Evolutionary conservation across 495 filamentous ascomycete genomes (phyloP), one percentile per base, ranked within the genome.

Genomic region (Podospora conica): DNA sequence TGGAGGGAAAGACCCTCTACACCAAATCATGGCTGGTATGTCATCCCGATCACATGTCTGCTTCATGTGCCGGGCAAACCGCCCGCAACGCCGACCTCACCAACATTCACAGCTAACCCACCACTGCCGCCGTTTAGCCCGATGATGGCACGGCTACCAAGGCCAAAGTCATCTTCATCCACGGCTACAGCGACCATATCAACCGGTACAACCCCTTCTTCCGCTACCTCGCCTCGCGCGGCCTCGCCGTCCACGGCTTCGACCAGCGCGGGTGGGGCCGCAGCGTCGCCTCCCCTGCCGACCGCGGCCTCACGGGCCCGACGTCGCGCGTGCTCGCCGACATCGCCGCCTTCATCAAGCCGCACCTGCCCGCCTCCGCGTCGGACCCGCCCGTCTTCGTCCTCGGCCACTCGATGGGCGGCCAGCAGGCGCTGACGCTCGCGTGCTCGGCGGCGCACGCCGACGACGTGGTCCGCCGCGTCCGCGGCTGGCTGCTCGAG

Each of bases 171-270:
- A 82, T 92, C 65, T 87, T 93, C 73, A 75, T 96, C 65, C 93
- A 96, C 77, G 93, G 93, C 68, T 97, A 91, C 82, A 90, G 85
- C 69, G 93, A 97, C 78, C 93, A 97, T 73, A 82, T 88, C 75
- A 87, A 92, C 75, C 82, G 84, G 21, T 92, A 93, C 76, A 80
- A 85, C 70, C 78, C 77, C 62, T 82, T 96, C 69, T 94, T 93
- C 74, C 76, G 84, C 18, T 73, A 72, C 0, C 84, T 96, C 55
- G 89, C 90, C 22, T 75, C 80, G n/a, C 83, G 83, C 25, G 90
- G 89, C 58, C 90, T 97, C 69, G 85, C 87, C 70, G 85, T 91
- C 55, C 81, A 86, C 72, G 84, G 85, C 66, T 88, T 92, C 70
- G 93, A 96, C 75, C 93, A 96, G 78, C 87, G 92, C 66, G 86